These are phyloP conservation scores for Erysiphe pulchra DNA, from an alignment of 2,329 filamentous ascomycete genomes.

Conservation along the genomic window DNA sequence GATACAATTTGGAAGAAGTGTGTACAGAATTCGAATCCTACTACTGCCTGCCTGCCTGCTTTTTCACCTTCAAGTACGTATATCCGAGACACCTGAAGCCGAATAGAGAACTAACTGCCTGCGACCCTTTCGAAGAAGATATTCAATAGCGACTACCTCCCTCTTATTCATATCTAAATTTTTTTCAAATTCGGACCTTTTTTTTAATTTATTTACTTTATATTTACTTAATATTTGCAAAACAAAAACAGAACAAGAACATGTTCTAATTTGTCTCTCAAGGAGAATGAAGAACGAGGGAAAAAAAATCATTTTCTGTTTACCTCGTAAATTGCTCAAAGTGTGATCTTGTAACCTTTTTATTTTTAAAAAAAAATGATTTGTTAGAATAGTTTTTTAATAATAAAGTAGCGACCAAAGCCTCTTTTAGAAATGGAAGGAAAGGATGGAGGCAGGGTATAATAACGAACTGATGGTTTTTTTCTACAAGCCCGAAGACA, in stretches of 20 bases:
- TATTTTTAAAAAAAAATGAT: neutral
- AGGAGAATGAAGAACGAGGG: too few relatives aligned
- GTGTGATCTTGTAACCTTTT: slow-evolving; percentile 29
- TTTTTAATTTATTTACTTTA: slow-evolving; percentile 1
- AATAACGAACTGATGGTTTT: slow-evolving; percentile 42
- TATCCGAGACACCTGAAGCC: slow-evolving; percentile 36
- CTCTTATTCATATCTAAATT: slow-evolving; percentile 33
- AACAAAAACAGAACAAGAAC: too few relatives aligned
- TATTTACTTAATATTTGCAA: too few relatives aligned
- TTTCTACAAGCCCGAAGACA: slow-evolving; percentile 60
- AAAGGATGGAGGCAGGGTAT: neutral
- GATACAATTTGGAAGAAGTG: too few relatives aligned
- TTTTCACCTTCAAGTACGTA: slow-evolving; percentile 11
- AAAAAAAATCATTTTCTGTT: too few relatives aligned
- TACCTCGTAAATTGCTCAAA: slow-evolving; percentile 41
- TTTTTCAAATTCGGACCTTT: slow-evolving; percentile 47
- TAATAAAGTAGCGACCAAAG: too few relatives aligned
- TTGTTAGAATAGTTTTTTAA: neutral
- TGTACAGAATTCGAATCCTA: too few relatives aligned
- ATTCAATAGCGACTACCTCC: slow-evolving; percentile 45
- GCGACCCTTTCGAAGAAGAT: slow-evolving; percentile 37
- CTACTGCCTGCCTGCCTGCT: too few relatives aligned
- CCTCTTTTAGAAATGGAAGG: too few relatives aligned
- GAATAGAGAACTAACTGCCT: slow-evolving; percentile 42
- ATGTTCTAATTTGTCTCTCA: too few relatives aligned